phyloP scores from a whole-genome alignment of 2,329 filamentous ascomycete species.

The Sporothrix variecibatus region DNA sequence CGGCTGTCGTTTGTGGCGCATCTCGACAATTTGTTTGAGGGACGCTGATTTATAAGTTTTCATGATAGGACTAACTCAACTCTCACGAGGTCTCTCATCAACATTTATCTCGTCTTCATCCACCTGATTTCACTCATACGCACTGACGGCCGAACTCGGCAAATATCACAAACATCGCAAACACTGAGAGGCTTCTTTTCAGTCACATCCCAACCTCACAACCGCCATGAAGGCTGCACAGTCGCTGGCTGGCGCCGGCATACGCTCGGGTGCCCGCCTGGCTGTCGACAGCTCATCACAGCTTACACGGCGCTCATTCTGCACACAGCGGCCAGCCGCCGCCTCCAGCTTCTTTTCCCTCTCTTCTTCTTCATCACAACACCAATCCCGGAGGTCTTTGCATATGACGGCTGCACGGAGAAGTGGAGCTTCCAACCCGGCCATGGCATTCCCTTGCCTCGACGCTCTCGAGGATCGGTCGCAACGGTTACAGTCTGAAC shows the following conservation, averaged over 20 bases:
- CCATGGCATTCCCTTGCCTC: conserved; percentile 86
- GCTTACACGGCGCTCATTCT: background rate
- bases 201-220: background rate
- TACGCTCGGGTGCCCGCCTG: conserved; percentile 5
- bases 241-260: conserved; percentile 1
- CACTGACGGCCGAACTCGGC: conserved; percentile 5
- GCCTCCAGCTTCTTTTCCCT: background rate
- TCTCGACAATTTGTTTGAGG: background rate
- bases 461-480: conserved; percentile 81
- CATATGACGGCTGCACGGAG: conserved; percentile 33
- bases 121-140: background rate
- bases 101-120: background rate
- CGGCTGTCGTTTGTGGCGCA: background rate
- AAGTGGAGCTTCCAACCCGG: conserved; percentile 69
- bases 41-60: background rate
- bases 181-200: background rate
- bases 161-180: background rate
- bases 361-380: background rate
- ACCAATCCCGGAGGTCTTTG: conserved; percentile 24
- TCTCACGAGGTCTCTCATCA: background rate
- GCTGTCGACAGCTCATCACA: background rate
- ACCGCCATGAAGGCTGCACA: conserved; percentile 21
- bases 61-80: background rate
- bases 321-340: conserved; percentile 7
- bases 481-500: conserved; percentile 43